Percentiles rank a stretch among this genome's conserved stretches.
These are phyloP conservation scores for Cnidoscolus chayamansa DNA, from an alignment of 441 rosid species.

Conservation along the genomic window DNA sequence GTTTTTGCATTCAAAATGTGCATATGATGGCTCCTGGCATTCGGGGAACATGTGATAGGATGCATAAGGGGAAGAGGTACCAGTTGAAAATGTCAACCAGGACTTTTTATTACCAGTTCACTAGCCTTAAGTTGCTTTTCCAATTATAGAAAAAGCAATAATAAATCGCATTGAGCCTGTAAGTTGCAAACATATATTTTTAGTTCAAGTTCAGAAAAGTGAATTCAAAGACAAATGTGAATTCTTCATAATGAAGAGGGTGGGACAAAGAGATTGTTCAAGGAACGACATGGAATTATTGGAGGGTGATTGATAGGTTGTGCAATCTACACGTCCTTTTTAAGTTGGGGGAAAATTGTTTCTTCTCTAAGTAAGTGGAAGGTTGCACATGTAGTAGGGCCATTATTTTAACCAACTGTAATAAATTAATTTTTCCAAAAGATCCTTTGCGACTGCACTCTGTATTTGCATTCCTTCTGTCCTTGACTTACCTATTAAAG, in stretches of 20 bases:
- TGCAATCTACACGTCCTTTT: neutral
- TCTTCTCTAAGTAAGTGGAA: no score
- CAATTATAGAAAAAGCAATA: neutral
- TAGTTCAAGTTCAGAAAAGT: neutral
- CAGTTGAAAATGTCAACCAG: neutral
- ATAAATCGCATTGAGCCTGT: neutral
- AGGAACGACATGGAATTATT: neutral
- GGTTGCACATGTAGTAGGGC: no score
- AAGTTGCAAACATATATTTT: constrained; percentile 4
- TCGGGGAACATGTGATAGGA: neutral
- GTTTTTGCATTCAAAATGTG: neutral
- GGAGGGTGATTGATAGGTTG: neutral
- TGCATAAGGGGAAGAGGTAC: neutral
- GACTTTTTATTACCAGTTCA: neutral
- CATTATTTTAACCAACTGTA: no score
- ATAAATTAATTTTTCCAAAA: neutral
- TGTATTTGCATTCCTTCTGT: neutral
- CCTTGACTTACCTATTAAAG: neutral
- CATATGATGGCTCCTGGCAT: neutral
- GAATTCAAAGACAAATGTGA: no score
- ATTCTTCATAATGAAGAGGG: neutral
- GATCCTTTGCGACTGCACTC: neutral
- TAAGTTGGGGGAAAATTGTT: no score
- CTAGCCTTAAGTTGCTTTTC: neutral
- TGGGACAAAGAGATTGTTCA: neutral